Conservation (phyloP, 352 stramenopile species). For the Pythium myriotylum region DNA sequence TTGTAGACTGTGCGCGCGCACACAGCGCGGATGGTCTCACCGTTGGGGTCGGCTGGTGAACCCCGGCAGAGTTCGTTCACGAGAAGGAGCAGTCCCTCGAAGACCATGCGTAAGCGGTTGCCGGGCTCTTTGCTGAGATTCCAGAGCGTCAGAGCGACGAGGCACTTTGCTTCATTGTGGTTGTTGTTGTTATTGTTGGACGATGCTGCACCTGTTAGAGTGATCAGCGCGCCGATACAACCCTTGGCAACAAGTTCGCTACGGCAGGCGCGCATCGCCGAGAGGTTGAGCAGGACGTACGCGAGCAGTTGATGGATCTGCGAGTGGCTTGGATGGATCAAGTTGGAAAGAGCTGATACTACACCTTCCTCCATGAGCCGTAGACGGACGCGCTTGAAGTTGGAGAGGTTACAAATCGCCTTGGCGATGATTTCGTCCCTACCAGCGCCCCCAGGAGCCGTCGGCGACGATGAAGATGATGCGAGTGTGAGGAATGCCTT, state of each 20-base stretch:
- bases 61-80: slow-evolving; percentile 55
- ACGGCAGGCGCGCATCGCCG: slow-evolving; percentile 54
- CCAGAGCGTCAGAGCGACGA: slow-evolving; percentile 64
- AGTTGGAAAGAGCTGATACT: slow-evolving; percentile 61
- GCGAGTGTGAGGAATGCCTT: slow-evolving; percentile 74
- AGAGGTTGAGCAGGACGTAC: slow-evolving; percentile 78
- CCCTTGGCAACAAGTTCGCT: slow-evolving; percentile 78
- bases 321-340: slow-evolving; percentile 52
- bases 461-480: slow-evolving; percentile 26
- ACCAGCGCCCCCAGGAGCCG: slow-evolving; percentile 15
- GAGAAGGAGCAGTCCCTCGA: slow-evolving; percentile 65
- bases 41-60: background rate
- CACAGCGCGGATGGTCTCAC: slow-evolving; percentile 38
- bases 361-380: slow-evolving; percentile 90
- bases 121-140: slow-evolving; percentile 73
- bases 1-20: slow-evolving; percentile 74
- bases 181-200: too few relatives aligned
- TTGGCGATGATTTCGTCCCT: slow-evolving; percentile 62
- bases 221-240: slow-evolving; percentile 53
- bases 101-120: slow-evolving; percentile 75
- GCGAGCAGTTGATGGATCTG: slow-evolving; percentile 64
- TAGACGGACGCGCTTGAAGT: slow-evolving; percentile 79
- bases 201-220: slow-evolving; percentile 42
- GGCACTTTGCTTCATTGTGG: slow-evolving; percentile 40
- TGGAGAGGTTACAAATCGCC: slow-evolving; percentile 88